Evolutionary conservation across 2,329 filamentous ascomycete genomes (phyloP).

Genomic region (Pseudocercospora eumusae): DNA sequence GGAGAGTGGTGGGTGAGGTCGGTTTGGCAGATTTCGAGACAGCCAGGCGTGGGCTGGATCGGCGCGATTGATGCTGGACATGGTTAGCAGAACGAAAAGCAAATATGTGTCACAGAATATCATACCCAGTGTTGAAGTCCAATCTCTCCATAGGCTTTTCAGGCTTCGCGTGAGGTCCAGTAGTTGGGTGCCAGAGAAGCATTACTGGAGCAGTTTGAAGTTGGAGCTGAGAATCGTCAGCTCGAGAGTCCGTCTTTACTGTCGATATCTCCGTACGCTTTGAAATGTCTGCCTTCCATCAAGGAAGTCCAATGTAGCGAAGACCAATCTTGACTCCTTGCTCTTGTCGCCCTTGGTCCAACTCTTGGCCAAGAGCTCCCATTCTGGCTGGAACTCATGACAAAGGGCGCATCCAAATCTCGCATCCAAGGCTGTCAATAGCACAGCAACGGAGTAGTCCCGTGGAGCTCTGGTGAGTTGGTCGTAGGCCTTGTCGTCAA

Average conservation of each 20-base stretch:
- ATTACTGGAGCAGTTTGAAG: constrained; percentile 93
- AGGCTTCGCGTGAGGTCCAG: constrained; percentile 73
- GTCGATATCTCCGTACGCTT: too few relatives aligned
- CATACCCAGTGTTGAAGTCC: constrained; percentile 81
- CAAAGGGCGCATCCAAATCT: constrained; percentile 86
- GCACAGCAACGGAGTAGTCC: constrained; percentile 78
- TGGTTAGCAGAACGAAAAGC: neutral
- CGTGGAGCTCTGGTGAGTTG: constrained; percentile 74
- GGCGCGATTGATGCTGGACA: constrained; percentile 66
- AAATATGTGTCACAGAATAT: constrained; percentile 12
- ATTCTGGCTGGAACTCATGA: constrained; percentile 89
- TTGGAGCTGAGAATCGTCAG: constrained; percentile 64
- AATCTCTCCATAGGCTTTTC: constrained; percentile 72
- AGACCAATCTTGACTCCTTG: constrained; percentile 71
- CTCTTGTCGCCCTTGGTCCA: constrained; percentile 84
- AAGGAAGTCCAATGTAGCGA: constrained; percentile 82
- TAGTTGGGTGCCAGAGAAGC: constrained; percentile 81
- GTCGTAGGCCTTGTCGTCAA: constrained; percentile 74
- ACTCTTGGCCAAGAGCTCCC: constrained; percentile 80
- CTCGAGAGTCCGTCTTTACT: too few relatives aligned
- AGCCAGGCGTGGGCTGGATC: constrained; percentile 81
- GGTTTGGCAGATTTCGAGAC: constrained; percentile 70
- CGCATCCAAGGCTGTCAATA: constrained; percentile 82
- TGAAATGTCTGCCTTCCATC: constrained; percentile 84
- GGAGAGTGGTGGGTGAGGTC: constrained; percentile 73